Evolutionary conservation across 352 stramenopile genomes (phyloP).

Genomic region (Globisporangium yorkense): DNA sequence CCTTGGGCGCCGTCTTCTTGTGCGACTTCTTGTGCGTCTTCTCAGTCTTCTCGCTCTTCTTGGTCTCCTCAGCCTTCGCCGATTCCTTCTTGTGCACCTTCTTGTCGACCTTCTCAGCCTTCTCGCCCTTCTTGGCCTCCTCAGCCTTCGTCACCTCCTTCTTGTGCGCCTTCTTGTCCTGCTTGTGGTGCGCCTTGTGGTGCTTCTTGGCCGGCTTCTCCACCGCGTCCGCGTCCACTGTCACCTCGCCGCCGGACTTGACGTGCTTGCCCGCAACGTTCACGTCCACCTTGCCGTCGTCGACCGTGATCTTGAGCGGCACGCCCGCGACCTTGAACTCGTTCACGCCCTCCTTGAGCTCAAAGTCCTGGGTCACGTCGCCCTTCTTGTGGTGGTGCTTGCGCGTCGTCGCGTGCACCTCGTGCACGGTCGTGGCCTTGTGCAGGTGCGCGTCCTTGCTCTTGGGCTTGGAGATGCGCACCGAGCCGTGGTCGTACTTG

Average conservation of each 20-base stretch:
- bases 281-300: conserved; percentile 12
- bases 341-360: conserved; percentile 14
- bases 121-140: conserved; percentile 6
- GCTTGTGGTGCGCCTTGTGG: conserved; percentile 6
- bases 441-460: neutral
- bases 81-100: conserved; percentile 19
- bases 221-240: conserved; percentile 2
- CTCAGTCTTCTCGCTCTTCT: conserved; percentile 9
- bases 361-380: conserved; percentile 12
- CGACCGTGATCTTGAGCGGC: conserved; percentile 11
- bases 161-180: conserved; percentile 10
- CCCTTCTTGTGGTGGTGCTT: conserved; percentile 5
- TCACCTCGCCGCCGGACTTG: conserved; percentile 8
- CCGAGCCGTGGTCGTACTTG: conserved; percentile 46
- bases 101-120: conserved; percentile 6
- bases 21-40: conserved; percentile 6
- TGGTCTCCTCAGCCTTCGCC: neutral
- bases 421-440: conserved; percentile 8
- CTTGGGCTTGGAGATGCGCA: conserved; percentile 31
- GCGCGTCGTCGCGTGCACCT: conserved; percentile 6
- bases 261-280: conserved; percentile 14
- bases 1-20: conserved; percentile 1
- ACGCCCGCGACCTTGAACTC: conserved; percentile 12
- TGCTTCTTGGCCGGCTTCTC: neutral
- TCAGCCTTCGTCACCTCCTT: neutral